Base-by-base conservation (phyloP, 148 eudicot species). In the Oxyria digyna region DNA sequence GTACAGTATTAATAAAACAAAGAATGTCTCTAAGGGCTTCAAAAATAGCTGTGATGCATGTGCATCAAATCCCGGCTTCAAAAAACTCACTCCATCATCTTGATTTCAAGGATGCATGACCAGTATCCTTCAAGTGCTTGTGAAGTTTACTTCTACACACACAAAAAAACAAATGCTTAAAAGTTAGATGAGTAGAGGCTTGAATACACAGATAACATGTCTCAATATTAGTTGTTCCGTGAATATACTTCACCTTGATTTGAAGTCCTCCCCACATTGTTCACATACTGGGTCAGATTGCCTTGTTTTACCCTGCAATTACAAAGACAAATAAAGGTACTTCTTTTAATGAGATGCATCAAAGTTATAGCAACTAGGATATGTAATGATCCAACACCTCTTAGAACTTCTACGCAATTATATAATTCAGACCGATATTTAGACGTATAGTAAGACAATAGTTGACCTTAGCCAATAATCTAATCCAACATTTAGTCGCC, bases 121-220 rank as follows among this genome's bases (percentile, higher is more conserved):
- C 96, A 17, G 91, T 80, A 2, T 88, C 97, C 69, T 77, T 81
- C 76, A 95, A 59, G 85, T 95, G 99, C 80, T 87, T 88, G 72
- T 85, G 83, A 49, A 95, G 87, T 77, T 77, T 81, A 76, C 65
- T 81, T 83, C 99, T 94, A 89, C 74, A n/a, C n/a, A n/a, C n/a
- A n/a, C n/a, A n/a, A 69, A 26, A 6, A 48, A 74, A 18, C 41
- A 74, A 70, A 68, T 6, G 43, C 65, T 70, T 55, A 62, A 5
- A 20, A 20, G n/a, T 48, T 20, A 33, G 23, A 68, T 57, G 62
- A 27, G 32, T 38, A 72, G 14, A 71, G 21, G 35, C 9, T 4
- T 12, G 26, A 49, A 40, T 71, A 17, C 43, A 23, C 33, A 38
- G 68, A 24, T 49, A 13, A 65, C 72, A 59, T 31, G 38, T 27